Evolutionary conservation across 2,329 filamentous ascomycete species (phyloP).

Genomic region (Dothiorella sarmentorum): DNA sequence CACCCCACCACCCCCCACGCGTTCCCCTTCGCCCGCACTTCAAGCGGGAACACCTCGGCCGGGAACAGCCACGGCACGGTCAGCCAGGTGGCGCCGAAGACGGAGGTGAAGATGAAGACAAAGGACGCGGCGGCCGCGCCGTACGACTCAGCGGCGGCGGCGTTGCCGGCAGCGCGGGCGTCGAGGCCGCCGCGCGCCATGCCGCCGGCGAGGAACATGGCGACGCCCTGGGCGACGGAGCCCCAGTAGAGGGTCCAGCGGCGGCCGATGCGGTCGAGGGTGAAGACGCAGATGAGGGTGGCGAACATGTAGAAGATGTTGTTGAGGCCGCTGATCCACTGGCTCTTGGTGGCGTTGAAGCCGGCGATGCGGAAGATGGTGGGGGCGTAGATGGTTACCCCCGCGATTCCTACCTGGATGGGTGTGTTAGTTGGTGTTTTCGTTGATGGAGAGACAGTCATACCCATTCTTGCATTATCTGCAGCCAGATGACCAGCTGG

Average conservation of each 20-base stretch:
- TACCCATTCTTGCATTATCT: slow-evolving; percentile 69
- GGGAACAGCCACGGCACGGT: slow-evolving; percentile 52
- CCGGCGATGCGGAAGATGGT: slow-evolving; percentile 66
- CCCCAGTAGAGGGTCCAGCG: slow-evolving; percentile 70
- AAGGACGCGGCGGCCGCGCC: slow-evolving; percentile 66
- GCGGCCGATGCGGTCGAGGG: slow-evolving; percentile 64
- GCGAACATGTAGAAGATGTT: slow-evolving; percentile 60
- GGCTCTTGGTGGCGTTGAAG: slow-evolving; percentile 50
- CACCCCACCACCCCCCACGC: slow-evolving; percentile 74
- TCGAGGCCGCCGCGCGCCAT: slow-evolving; percentile 55
- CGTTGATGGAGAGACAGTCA: too few species aligned
- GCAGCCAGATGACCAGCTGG: slow-evolving; percentile 67
- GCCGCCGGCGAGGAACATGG: slow-evolving; percentile 65
- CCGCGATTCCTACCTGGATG: slow-evolving; percentile 67
- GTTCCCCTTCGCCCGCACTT: slow-evolving; percentile 70
- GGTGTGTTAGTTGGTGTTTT: too few species aligned
- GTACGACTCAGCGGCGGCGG: slow-evolving; percentile 48
- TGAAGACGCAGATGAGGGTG: slow-evolving; percentile 67
- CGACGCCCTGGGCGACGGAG: slow-evolving; percentile 59
- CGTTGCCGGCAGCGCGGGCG: slow-evolving; percentile 46
- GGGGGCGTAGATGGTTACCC: slow-evolving; percentile 59
- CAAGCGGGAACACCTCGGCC: slow-evolving; percentile 70
- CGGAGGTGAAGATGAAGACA: slow-evolving; percentile 65
- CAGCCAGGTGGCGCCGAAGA: slow-evolving; percentile 64
- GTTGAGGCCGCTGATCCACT: slow-evolving; percentile 44